phyloP scores from a whole-genome alignment of 2,329 filamentous ascomycete genomes.

The Scytalidium lignicola region DNA sequence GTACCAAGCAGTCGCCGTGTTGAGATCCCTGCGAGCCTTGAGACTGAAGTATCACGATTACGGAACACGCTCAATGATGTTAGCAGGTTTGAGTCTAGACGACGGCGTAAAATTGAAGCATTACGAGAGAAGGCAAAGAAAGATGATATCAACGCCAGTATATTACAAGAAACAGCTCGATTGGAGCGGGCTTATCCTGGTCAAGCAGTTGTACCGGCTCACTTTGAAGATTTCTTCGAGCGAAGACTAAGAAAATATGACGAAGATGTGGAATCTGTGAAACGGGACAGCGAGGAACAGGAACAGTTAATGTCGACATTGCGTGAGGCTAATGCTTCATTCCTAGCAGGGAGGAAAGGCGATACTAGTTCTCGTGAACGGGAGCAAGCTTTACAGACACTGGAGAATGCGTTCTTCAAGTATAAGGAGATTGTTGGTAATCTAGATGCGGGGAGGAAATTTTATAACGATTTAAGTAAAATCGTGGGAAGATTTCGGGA shows the following conservation, averaged over 20 bases:
- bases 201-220: conserved; percentile 77
- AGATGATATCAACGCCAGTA: conserved; percentile 84
- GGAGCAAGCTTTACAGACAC: conserved; percentile 77
- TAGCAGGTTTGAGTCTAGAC: conserved; percentile 72
- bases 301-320: conserved; percentile 64
- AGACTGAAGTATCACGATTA: conserved; percentile 71
- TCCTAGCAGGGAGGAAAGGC: conserved; percentile 61
- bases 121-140: conserved; percentile 73
- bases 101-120: conserved; percentile 73
- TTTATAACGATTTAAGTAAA: conserved; percentile 92
- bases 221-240: conserved; percentile 91
- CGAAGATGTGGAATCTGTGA: conserved; percentile 64
- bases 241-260: conserved; percentile 78
- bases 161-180: conserved; percentile 76
- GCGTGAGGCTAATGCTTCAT: conserved; percentile 70
- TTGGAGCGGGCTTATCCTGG: conserved; percentile 83
- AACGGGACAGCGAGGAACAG: conserved; percentile 71
- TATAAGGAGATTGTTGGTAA: conserved; percentile 96
- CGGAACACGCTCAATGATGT: conserved; percentile 82
- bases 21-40: conserved; percentile 74
- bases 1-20: conserved; percentile 81
- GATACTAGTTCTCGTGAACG: conserved; percentile 64
- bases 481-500: conserved; percentile 84
- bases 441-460: conserved; percentile 84
- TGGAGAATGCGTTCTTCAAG: conserved; percentile 90